These are phyloP conservation scores for Collybia sp. DNA, from an alignment of 768 basidiomycete genomes.

Conservation along the genomic window DNA sequence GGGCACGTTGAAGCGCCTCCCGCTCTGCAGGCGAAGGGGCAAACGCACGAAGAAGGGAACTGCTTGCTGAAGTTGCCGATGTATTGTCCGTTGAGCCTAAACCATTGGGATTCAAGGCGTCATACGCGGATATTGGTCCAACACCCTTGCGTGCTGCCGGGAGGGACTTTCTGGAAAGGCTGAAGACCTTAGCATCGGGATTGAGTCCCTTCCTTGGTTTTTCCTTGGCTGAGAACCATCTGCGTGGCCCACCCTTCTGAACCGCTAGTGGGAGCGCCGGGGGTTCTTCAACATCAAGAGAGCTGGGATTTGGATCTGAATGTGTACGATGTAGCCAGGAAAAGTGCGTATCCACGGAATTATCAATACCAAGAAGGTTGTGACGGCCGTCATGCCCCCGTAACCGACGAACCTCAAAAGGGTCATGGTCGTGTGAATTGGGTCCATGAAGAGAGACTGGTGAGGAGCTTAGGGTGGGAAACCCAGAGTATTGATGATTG, in stretches of 20 bases:
- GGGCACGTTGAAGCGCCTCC: conserved; percentile 74
- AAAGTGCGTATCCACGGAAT: conserved; percentile 23
- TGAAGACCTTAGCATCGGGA: conserved; percentile 85
- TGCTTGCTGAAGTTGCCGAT: conserved; percentile 37
- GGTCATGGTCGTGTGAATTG: conserved; percentile 34
- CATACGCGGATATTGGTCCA: conserved; percentile 29
- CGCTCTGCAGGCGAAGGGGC: conserved; percentile 87
- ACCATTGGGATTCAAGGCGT: conserved; percentile 62
- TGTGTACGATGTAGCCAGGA: conserved; percentile 24
- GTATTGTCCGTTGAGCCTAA: conserved; percentile 29
- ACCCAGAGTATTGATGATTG: conserved; percentile 8
- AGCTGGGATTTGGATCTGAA: conserved; percentile 26
- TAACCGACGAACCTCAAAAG: conserved; percentile 39
- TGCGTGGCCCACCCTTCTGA: conserved; percentile 31
- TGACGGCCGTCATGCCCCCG: conserved; percentile 13
- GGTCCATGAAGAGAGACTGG: conserved; percentile 32
- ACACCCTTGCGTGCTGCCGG: conserved; percentile 13
- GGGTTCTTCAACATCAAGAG: conserved; percentile 5
- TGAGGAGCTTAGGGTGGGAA: conserved; percentile 28
- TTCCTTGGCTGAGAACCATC: conserved; percentile 45
- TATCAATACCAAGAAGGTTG: conserved; percentile 10
- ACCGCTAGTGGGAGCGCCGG: conserved; percentile 8
- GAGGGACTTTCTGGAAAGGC: conserved; percentile 33
- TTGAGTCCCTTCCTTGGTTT: conserved; percentile 69
- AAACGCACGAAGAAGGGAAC: conserved; percentile 69